Base-by-base conservation (phyloP, 495 filamentous ascomycete genomes). In the Daldinia loculata region DNA sequence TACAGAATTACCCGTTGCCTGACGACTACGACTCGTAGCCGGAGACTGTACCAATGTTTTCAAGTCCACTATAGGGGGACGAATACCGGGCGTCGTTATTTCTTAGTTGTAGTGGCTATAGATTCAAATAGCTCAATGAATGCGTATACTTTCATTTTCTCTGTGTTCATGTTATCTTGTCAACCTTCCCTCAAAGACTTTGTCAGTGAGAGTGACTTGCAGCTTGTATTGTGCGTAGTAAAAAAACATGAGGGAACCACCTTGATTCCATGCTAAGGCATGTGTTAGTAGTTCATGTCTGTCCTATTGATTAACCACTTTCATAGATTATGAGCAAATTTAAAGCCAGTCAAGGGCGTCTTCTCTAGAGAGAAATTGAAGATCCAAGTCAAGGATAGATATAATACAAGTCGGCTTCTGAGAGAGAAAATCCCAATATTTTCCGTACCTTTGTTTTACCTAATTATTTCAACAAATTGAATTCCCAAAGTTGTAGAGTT, bases 121-220 rank as follows among this genome's bases (percentile, higher is more conserved):
- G 48, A 45, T 27, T 36, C 67, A 56, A 51, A 58, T 60, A 70
- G 67, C 61, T 55, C 67, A 69, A 69, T 64, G 45, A 41, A 62
- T 56, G 55, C 36, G 38, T 19, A 60, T 65, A 24, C 24, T 62
- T 69, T 58, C 52, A 9, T 58, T 63, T 62, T 67, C 6, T 43
- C 14, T 22, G 53, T 43, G 27, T 26, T 6, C 52, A 6, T 12
- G n/a, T n/a, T 39, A 11, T 39, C 4, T 26, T 57, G 17, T 52
- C 11, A 4, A n/a, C 11, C 1, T n/a, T 29, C 24, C 8, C 12
- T 26, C 6, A 6, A 15, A 52, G 1, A 8, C 11, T 52, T 14
- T 29, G 9, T 52, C 1, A 15, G 17, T 29, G 4, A 6, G 50
- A 6, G 22, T 52, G 15, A 29, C 50, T 52, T 30, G 50, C 27